Base-by-base conservation (phyloP, 192 early-diverging fungal species). In the Coemansia brasiliensis region DNA sequence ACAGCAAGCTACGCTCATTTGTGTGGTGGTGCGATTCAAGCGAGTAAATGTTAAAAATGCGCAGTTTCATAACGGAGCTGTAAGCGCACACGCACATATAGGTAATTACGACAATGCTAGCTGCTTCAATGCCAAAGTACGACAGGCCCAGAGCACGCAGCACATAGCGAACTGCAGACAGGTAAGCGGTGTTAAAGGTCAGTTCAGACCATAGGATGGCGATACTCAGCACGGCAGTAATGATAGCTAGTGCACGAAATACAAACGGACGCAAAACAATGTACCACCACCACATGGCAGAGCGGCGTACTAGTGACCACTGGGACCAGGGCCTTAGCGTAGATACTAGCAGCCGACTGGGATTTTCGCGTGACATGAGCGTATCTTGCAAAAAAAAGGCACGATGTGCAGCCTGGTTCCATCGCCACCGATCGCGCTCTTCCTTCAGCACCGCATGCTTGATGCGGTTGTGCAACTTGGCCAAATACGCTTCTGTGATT, bases 31-130 rank as follows among this genome's bases (percentile, higher is more conserved):
- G 87, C 11, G 92, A 88, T 25, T 94, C 92, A 20, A 98, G 80
- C 37, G 87, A 80, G 80, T 94, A 95, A 25, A 91, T 83, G 64
- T 92, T 90, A 69, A 98, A 90, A 4, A 95, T 79, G 51, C 86
- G 90, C 63, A 98, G 81, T 58, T 88, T 90, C 83, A 98, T 90
- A 3, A 98, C 83, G 8, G 92, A 88, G 43, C 87, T 89, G 61
- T 96, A 98, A 4, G 95, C 90, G 61, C 93, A 95, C 24, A 86
- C 70, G 57, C 91, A 92, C 94, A 98, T 94, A 80, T 95, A 98
- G 0, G 86, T 67, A 38, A 98, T 82, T 39, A 90, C 86, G 22
- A 87, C 68, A 53, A 95, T 52, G 57, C 74, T 79, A 16, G 53
- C 52, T 51, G 82, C 67, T 76, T 90, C 88, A 39, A 88, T 83